A percentile compares a stretch with the other conserved stretches of the same genome.
These are phyloP conservation scores for Suillus lakei DNA, from an alignment of 768 basidiomycete genomes.

Conservation along the genomic window DNA sequence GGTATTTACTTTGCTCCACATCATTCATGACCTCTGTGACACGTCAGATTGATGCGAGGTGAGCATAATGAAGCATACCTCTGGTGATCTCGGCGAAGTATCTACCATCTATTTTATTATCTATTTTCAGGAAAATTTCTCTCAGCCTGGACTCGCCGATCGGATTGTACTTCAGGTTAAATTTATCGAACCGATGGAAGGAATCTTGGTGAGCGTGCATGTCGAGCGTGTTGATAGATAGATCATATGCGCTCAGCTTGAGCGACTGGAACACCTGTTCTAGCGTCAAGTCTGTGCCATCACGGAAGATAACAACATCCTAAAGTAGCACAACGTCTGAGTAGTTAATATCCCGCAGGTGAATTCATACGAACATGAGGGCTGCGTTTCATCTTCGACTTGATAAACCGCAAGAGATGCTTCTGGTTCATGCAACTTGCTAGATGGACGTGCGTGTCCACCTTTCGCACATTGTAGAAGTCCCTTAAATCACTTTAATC, in stretches of 20 bases:
- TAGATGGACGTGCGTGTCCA: slow-evolving; percentile 98
- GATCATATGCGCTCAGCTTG: slow-evolving; percentile 93
- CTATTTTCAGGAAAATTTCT: slow-evolving; percentile 98
- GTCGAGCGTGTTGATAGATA: slow-evolving; percentile 98
- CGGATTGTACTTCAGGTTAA: slow-evolving; percentile 97
- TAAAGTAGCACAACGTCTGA: slow-evolving; percentile 34
- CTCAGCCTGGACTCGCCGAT: slow-evolving; percentile 93
- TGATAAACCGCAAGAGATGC: slow-evolving; percentile 97
- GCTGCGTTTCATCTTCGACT: slow-evolving; percentile 93
- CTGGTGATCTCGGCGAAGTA: slow-evolving; percentile 95
- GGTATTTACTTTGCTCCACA: slow-evolving; percentile 98
- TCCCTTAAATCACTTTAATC: slow-evolving; percentile 58
- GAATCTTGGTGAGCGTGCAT: slow-evolving; percentile 99
- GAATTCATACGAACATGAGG: slow-evolving; percentile 59
- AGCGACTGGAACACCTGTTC: slow-evolving; percentile 96
- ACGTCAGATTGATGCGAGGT: background rate
- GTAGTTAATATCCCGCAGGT: background rate
- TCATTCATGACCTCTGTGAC: slow-evolving; percentile 92
- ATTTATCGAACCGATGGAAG: slow-evolving; percentile 98
- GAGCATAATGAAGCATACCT: slow-evolving; percentile 50
- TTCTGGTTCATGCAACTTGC: slow-evolving; percentile 99
- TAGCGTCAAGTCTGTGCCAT: slow-evolving; percentile 86
- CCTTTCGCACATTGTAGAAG: slow-evolving; percentile 98
- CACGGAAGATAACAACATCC: slow-evolving; percentile 97
- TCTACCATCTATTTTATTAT: slow-evolving; percentile 89